Base-by-base conservation (phyloP, 345 rosid species). In the Salix arbutifolia region DNA sequence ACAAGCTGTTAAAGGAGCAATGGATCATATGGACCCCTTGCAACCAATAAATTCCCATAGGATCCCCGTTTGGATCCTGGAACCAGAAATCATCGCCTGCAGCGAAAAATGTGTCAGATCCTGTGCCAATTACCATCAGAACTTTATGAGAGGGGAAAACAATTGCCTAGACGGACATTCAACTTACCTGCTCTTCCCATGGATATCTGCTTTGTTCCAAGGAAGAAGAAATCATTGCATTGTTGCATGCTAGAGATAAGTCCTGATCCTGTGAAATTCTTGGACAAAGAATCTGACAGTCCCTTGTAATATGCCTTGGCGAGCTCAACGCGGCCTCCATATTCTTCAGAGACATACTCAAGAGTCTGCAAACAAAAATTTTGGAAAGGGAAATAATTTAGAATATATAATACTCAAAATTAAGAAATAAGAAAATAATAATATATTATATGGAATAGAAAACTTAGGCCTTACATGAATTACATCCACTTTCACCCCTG, bases 41-140 rank as follows among this genome's bases (percentile, higher is more conserved):
- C 38, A 92, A 67, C 98, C 98, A 94, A 42, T 86, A 94, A n/a
- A 87, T 90, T 68, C 97, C 98, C 77, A 83, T 88, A 21, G 98
- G 98, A 82, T 94, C 97, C 28, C 95, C 97, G 46, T 89, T 83
- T 23, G 97, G 98, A 81, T 91, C 97, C 71, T 91, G 94, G 79
- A 94, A 92, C 97, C 97, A 94, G 86, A 91, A 94, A 77, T 94
- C 97, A 83, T 94, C 97, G 68, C 97, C 97, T 94, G 83, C 21
- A 33, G 35, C 38, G 31, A 28, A 40, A 68, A 30, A 53, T 6
- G 0, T 18, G 28, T 12, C 26, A 31, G 33, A 31, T 31, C 33
- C 33, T 31, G 3, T 31, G 33, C 33, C 33, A 31, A 31, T 31
- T 31, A 31, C 33, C 33, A 31, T 31, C n/a, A 91, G 42, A 38